These are phyloP conservation scores for Adansonia gregorii DNA, from an alignment of 441 rosid genomes.

Conservation along the genomic window DNA sequence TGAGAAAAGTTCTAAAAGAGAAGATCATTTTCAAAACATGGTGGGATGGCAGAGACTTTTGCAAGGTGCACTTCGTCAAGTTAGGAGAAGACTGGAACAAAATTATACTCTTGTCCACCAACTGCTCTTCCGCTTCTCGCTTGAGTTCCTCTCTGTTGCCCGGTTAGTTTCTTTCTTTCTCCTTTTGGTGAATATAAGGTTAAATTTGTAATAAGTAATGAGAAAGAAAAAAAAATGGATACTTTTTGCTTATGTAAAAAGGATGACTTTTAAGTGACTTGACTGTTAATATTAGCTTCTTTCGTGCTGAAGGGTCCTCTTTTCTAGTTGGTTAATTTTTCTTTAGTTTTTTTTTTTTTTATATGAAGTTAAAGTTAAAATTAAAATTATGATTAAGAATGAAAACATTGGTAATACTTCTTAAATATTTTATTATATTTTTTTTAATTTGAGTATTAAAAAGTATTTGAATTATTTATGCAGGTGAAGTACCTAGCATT, in stretches of 20 bases:
- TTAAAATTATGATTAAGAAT: neutral
- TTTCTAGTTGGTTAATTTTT: neutral
- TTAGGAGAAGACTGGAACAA: conserved; percentile 49
- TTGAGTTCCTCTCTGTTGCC: conserved; percentile 35
- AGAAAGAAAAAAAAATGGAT: neutral
- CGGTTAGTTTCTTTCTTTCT: conserved; percentile 35
- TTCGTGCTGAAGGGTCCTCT: neutral
- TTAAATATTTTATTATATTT: neutral
- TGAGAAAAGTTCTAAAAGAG: conserved; percentile 8
- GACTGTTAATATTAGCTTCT: neutral
- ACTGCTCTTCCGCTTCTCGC: conserved; percentile 39
- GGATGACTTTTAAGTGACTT: neutral
- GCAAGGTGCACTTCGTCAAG: conserved; percentile 51
- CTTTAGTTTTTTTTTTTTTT: neutral
- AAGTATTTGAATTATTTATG: conserved; percentile 21
- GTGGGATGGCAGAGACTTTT: conserved; percentile 74
- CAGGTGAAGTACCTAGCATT: conserved; percentile 41
- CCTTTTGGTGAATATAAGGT: neutral
- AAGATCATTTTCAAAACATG: conserved; percentile 41
- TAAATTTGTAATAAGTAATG: neutral
- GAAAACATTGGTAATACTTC: neutral
- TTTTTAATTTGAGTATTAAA: neutral
- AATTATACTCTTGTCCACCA: conserved; percentile 39
- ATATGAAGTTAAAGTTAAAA: neutral
- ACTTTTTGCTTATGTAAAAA: neutral